Conservation (phyloP, 345 rosid species). For the Jatropha curcas region DNA sequence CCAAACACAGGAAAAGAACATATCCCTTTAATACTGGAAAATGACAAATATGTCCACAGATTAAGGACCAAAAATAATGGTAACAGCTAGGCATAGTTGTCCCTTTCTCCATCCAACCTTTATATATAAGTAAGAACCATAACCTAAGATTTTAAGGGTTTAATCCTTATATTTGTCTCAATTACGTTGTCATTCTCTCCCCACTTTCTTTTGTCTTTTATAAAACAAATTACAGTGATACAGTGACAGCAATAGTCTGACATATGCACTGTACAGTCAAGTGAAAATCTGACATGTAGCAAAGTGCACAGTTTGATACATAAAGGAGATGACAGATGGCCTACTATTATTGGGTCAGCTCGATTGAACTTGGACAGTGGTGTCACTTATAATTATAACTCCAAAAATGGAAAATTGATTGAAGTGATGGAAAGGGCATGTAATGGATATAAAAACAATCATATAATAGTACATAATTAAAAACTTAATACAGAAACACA, state of each 20-base stretch:
- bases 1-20: constrained; percentile 34
- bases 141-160: constrained; percentile 18
- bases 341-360: background rate
- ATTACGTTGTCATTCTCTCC: constrained; percentile 12
- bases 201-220: constrained; percentile 1
- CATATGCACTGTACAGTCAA: background rate
- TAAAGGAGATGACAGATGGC: background rate
- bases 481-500: too few relatives aligned
- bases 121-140: background rate
- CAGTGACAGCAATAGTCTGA: background rate
- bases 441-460: too few relatives aligned
- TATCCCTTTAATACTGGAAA: constrained; percentile 18
- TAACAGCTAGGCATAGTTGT: constrained; percentile 38
- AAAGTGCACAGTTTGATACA: background rate
- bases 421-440: too few relatives aligned
- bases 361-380: background rate
- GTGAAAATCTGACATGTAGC: constrained; percentile 10
- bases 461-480: too few relatives aligned
- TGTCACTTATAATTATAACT: background rate
- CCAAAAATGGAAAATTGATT: background rate
- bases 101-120: constrained; percentile 26
- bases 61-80: constrained; percentile 27
- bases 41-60: constrained; percentile 36
- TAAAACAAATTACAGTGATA: too few relatives aligned
- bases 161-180: constrained; percentile 5